Evolutionary conservation across 176 grass and related monocot species (phyloP), one percentile per base, ranked within the genome.

Genomic region (Pontederia paniculata): DNA sequence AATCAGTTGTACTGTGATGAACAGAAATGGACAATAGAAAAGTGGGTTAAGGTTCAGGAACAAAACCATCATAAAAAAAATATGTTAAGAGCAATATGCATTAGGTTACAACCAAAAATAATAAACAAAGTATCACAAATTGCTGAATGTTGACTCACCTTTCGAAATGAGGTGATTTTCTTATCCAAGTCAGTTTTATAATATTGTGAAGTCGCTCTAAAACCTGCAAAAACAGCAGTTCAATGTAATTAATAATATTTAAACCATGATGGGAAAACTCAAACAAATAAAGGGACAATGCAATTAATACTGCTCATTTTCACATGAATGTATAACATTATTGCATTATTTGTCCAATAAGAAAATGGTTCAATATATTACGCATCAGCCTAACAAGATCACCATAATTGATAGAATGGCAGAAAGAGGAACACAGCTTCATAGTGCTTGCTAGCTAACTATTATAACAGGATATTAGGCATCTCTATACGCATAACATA

Each of bases 131-230:
- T 59, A 31, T 23, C 15, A 14, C 7, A 42, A 60, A 4, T 53
- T 56, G 15, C 57, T 54, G 48, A 55, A 53, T 2, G 17, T 44
- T 47, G 15, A 73, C 43, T 28, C 56, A 90, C 86, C 86, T 97
- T 47, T 59, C 79, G 72, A 73, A 79, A 61, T 84, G 77, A 18
- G 83, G 86, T 60, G 86, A 90, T 70, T 79, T 81, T 45, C 93
- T 80, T 21, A 97, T 81, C 93, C 86, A 97, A 45, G 93, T 90
- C 55, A 84, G 77, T 70, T 84, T 84, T 47, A 97, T 17, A 63
- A 97, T 64, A 54, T 57, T 52, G 71, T 81, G 67, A 9, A 84
- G 67, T 42, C 76, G 77, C 62, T 88, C 72, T 50, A 90, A 61
- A 60, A 87, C 77, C 93, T 97, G 72, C 53, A 50, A 73, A 72